Evolutionary conservation across 345 rosid genomes (phyloP).

Genomic region (Tarenaya hassleriana): DNA sequence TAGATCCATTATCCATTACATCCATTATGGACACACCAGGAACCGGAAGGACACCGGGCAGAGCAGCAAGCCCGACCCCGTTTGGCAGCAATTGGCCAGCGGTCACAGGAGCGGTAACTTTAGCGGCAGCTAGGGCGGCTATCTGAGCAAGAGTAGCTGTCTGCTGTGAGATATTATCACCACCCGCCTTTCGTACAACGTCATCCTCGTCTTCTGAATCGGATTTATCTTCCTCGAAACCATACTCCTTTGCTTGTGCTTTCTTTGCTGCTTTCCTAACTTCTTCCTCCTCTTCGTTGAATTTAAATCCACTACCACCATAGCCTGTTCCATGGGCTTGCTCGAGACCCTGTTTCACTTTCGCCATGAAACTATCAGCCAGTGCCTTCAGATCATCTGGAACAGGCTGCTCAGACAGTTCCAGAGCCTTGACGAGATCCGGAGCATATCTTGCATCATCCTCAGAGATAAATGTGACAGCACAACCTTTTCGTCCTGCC

Average conservation of each 20-base stretch:
- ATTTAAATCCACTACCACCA: too few relatives aligned
- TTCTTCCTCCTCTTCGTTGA: too few relatives aligned
- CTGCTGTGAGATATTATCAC: conserved; percentile 71
- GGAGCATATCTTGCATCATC: too few relatives aligned
- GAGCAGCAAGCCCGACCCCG: conserved; percentile 34
- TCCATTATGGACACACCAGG: conserved; percentile 29
- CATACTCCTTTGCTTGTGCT: too few relatives aligned
- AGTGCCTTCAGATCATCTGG: conserved; percentile 82
- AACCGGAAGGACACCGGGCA: conserved; percentile 44
- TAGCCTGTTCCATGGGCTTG: too few relatives aligned
- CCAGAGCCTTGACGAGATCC: conserved; percentile 89
- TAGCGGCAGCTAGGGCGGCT: conserved; percentile 58
- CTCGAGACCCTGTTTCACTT: too few relatives aligned
- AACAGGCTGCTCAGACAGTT: conserved; percentile 92
- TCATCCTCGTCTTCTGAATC: too few relatives aligned
- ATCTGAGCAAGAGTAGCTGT: conserved; percentile 63
- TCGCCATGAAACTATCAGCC: conserved; percentile 85
- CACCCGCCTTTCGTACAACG: conserved; percentile 79
- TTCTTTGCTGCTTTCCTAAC: too few relatives aligned
- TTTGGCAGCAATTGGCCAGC: conserved; percentile 38
- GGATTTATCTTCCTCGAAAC: too few relatives aligned
- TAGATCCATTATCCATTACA: too few relatives aligned
- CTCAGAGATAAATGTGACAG: too few relatives aligned
- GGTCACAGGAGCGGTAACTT: conserved; percentile 26
- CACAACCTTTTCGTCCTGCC: too few relatives aligned